Conservation (phyloP, 345 rosid species). For the Moricandia moricandioides region DNA sequence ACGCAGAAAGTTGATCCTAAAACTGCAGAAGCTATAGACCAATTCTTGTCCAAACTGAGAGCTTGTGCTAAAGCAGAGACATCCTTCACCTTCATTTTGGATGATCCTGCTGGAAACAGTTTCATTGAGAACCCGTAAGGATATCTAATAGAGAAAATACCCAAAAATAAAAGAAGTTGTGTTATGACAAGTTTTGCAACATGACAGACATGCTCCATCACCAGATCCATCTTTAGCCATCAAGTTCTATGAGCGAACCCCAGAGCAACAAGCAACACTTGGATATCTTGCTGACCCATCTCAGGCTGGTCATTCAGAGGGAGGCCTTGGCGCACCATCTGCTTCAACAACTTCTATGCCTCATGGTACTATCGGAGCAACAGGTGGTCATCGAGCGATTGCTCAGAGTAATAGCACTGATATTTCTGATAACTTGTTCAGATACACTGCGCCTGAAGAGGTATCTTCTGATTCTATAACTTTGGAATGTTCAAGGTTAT, state of each 20-base stretch:
- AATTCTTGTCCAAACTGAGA: slow-evolving; percentile 71
- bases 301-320: slow-evolving; percentile 43
- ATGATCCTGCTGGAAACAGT: slow-evolving; percentile 96
- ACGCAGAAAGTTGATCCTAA: slow-evolving; percentile 83
- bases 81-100: slow-evolving; percentile 72
- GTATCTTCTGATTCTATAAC: slow-evolving; percentile 29
- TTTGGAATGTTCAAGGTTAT: too few species aligned
- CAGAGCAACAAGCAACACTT: slow-evolving; percentile 73
- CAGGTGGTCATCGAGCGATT: slow-evolving; percentile 83
- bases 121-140: slow-evolving; percentile 94
- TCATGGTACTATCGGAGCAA: slow-evolving; percentile 86
- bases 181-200: slow-evolving; percentile 4
- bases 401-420: slow-evolving; percentile 83
- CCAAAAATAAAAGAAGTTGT: background rate
- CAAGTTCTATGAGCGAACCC: slow-evolving; percentile 84
- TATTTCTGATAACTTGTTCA: slow-evolving; percentile 70
- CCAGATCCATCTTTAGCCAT: slow-evolving; percentile 69
- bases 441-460: slow-evolving; percentile 90
- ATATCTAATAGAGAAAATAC: background rate
- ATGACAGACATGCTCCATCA: slow-evolving; percentile 75
- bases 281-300: slow-evolving; percentile 67
- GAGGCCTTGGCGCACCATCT: slow-evolving; percentile 31
- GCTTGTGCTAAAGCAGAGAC: slow-evolving; percentile 69
- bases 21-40: slow-evolving; percentile 88
- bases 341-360: slow-evolving; percentile 42